Evolutionary conservation across 192 early-diverging fungal genomes (phyloP).

Genomic region (Coemansia furcata): DNA sequence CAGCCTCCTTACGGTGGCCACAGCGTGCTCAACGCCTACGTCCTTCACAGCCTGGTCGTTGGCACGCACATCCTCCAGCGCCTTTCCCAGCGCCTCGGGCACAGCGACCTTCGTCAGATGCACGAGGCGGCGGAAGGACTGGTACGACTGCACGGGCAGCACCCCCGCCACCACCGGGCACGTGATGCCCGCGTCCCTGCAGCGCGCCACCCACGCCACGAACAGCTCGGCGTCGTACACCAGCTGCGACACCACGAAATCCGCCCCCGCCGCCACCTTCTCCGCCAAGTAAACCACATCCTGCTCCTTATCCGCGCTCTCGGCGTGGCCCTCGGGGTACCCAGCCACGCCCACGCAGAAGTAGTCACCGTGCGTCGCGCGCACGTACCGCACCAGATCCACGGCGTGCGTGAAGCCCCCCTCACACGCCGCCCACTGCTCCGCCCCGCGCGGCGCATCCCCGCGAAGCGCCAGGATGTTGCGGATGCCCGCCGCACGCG

Average conservation of each 20-base stretch:
- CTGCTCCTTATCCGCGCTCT: conserved; percentile 50
- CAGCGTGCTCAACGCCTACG: conserved; percentile 80
- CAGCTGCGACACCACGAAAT: conserved; percentile 93
- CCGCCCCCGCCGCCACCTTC: conserved; percentile 91
- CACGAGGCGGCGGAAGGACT: conserved; percentile 85
- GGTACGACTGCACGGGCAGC: conserved; percentile 92
- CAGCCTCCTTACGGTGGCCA: conserved; percentile 69
- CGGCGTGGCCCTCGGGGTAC: conserved; percentile 76
- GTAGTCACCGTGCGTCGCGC: conserved; percentile 80
- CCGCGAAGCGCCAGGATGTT: conserved; percentile 96
- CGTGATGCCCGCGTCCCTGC: conserved; percentile 69
- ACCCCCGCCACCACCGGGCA: conserved; percentile 88
- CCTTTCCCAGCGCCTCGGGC: conserved; percentile 67
- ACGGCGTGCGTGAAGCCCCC: conserved; percentile 76
- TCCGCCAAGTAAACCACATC: conserved; percentile 79
- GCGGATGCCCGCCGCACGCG: conserved; percentile 83
- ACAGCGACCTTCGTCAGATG: conserved; percentile 81
- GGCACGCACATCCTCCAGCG: conserved; percentile 87
- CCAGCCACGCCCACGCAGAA: conserved; percentile 98
- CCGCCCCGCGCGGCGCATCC: conserved; percentile 82
- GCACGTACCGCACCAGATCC: conserved; percentile 91
- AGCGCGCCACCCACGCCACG: conserved; percentile 71
- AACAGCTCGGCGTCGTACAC: conserved; percentile 86
- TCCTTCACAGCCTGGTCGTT: conserved; percentile 97
- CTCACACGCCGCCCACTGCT: conserved; percentile 70